A percentile compares a stretch with the other conserved stretches of the same genome.
These are phyloP conservation scores for Athelia sp. DNA, from an alignment of 1,284 basidiomycete species.

Conservation along the genomic window DNA sequence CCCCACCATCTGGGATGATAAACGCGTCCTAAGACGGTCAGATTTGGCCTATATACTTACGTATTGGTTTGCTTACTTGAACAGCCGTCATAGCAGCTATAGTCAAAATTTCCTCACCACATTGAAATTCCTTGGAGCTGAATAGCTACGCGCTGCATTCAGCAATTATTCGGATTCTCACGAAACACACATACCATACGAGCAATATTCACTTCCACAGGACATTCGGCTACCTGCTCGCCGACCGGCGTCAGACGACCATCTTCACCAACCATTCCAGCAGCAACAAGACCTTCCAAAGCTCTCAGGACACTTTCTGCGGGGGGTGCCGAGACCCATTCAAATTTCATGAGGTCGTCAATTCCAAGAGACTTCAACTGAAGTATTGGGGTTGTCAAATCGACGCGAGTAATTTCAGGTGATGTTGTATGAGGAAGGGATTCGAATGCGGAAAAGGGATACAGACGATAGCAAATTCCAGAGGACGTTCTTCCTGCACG, in stretches of 20 bases:
- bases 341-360: conserved; percentile 94
- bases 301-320: conserved; percentile 83
- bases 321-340: conserved; percentile 88
- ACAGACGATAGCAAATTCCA: conserved; percentile 93
- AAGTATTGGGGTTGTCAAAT: conserved; percentile 84
- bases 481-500: conserved; percentile 87
- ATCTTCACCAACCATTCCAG: conserved; percentile 70
- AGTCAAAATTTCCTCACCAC: conserved; percentile 90
- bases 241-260: conserved; percentile 64
- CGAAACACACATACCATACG: conserved; percentile 54
- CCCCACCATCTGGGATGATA: conserved; percentile 72
- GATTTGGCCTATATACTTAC: background rate
- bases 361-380: conserved; percentile 94
- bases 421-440: conserved; percentile 64
- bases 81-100: conserved; percentile 95
- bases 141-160: conserved; percentile 61
- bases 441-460: conserved; percentile 60
- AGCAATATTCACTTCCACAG: conserved; percentile 71
- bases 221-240: conserved; percentile 72
- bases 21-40: conserved; percentile 68
- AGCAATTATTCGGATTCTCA: conserved; percentile 3
- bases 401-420: conserved; percentile 87
- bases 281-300: conserved; percentile 66
- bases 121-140: conserved; percentile 76
- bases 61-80: conserved; percentile 48